Conservation (phyloP, 345 rosid genomes). For the Toxicodendron radicans region DNA sequence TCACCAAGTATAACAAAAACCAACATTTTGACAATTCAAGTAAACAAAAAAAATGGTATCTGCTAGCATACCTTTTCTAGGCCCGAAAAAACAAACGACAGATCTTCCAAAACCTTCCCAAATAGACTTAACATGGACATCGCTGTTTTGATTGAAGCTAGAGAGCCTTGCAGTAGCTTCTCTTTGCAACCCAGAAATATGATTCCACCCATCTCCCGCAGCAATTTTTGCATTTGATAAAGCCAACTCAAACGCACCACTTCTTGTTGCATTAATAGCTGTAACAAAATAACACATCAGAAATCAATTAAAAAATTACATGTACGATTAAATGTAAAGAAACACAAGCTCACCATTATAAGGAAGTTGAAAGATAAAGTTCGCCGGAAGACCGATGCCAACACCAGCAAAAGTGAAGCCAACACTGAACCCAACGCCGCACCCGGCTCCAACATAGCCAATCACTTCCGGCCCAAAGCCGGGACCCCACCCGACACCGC, state of each 20-base stretch:
- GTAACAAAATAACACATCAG: conserved; percentile 6
- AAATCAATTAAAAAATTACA: neutral
- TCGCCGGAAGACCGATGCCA: conserved; percentile 90
- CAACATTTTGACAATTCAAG: neutral
- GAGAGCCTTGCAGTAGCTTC: conserved; percentile 50
- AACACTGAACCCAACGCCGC: conserved; percentile 86
- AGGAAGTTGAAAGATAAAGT: conserved; percentile 55
- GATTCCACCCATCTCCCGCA: conserved; percentile 41
- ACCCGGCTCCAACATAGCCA: conserved; percentile 92
- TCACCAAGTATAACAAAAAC: neutral
- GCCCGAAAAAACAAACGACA: conserved; percentile 35
- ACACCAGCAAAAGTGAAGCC: conserved; percentile 82
- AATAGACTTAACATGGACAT: conserved; percentile 33
- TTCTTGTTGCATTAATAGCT: conserved; percentile 53
- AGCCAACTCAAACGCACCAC: conserved; percentile 41
- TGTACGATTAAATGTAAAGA: neutral
- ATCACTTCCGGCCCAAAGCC: conserved; percentile 93
- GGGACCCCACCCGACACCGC: conserved; percentile 98
- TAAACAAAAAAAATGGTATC: neutral
- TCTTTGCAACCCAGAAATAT: conserved; percentile 41
- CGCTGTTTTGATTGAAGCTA: conserved; percentile 33
- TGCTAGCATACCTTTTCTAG: conserved; percentile 47
- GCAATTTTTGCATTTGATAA: conserved; percentile 25
- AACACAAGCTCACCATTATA: conserved; percentile 43
- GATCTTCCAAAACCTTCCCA: conserved; percentile 44